A percentile compares a stretch with the other conserved stretches of the same genome.
phyloP scores from a whole-genome alignment of 306 rosid genomes.

The Lotus japonicus region DNA sequence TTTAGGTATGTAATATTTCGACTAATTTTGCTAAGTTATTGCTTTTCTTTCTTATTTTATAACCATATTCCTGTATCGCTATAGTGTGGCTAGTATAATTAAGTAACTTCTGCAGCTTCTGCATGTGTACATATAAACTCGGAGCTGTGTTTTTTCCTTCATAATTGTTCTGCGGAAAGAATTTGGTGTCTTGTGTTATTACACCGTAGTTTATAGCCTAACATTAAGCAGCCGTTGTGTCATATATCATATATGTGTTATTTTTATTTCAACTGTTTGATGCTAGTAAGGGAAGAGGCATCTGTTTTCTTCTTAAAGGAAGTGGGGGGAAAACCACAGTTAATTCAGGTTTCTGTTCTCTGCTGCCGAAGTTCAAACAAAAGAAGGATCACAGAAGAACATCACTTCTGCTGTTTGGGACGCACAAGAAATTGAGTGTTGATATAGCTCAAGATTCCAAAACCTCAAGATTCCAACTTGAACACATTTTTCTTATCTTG shows the following conservation, averaged over 20 bases:
- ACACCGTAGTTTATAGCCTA: slow-evolving; percentile 1
- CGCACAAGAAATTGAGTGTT: too few species aligned
- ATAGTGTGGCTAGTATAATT: background rate
- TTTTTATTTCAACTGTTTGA: background rate
- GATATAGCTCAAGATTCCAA: too few species aligned
- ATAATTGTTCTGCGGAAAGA: background rate
- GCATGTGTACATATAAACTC: slow-evolving; percentile 14
- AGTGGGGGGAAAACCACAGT: too few species aligned
- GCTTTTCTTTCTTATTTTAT: slow-evolving; percentile 6
- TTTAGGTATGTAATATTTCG: slow-evolving; percentile 16
- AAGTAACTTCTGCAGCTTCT: slow-evolving; percentile 12
- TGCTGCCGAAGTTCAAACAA: too few species aligned
- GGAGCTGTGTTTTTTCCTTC: background rate
- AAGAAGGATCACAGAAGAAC: too few species aligned
- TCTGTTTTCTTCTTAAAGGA: background rate
- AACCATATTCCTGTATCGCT: slow-evolving; percentile 10
- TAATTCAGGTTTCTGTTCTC: too few species aligned
- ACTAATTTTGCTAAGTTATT: slow-evolving; percentile 6
- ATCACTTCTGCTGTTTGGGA: too few species aligned
- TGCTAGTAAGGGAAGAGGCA: background rate
- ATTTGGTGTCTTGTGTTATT: background rate
- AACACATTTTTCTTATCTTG: too few species aligned
- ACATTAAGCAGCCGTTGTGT: background rate
- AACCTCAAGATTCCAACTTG: too few species aligned
- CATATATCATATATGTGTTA: background rate